Base-by-base conservation (phyloP, 352 stramenopile species). In the Pythium folliculosum region DNA sequence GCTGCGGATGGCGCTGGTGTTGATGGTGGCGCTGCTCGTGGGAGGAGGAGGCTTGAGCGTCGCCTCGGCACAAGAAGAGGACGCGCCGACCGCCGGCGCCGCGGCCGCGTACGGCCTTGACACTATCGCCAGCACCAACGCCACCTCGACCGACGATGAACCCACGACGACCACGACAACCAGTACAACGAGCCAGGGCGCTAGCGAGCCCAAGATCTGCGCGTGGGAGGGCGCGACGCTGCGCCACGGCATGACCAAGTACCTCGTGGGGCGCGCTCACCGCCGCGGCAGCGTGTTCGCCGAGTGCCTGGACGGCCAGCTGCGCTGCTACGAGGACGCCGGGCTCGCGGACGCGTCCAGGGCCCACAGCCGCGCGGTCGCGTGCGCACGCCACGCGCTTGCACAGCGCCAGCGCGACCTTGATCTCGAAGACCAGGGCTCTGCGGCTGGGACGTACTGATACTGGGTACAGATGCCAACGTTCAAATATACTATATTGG, bases 251-350 rank as follows among this genome's bases (percentile, higher is more conserved):
- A 22, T 22, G 19, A 50, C 52, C 23, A 51, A 47, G 50, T 71
- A 71, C 64, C 50, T 71, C 38, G 50, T 51, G 3, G 64, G 64
- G n/a, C 56, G 64, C 19, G 44, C n/a, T n/a, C 44, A 66, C 51
- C 50, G 52, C 27, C 56, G 64, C 22, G 56, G 57, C 56, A 71
- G 64, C 57, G 56, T 71, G 30, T 65, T 56, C 19, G 64, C 45
- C 27, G 50, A 63, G 56, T 71, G 64, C 52, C 1, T n/a, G 5
- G 16, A 71, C 57, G 57, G 64, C 40, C 7, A 27, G 14, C 44
- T 65, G 9, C 22, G 12, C n/a, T 71, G 64, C 64, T 71, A 66
- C 38, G 64, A 71, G 22, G 64, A 71, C 64, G 45, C 30, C 21
- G 63, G 63, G 23, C 23, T 70, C 17, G 55, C 63, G 7, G 63